phyloP scores from a whole-genome alignment of 305 asterid genomes.

The Euphrasia arctica region DNA sequence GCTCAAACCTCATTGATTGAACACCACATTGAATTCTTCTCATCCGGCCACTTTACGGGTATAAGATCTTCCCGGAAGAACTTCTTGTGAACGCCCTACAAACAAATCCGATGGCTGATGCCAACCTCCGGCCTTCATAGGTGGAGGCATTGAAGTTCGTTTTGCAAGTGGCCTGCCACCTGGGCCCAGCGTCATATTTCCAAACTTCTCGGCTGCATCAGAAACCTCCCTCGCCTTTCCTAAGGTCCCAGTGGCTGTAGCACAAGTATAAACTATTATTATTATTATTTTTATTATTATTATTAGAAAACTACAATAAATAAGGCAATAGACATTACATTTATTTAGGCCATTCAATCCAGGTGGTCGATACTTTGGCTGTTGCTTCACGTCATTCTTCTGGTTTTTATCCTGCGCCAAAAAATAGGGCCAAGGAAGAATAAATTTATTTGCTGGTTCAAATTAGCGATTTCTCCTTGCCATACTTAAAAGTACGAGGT shows the following conservation, averaged over 20 bases:
- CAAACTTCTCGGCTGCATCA: constrained; percentile 55
- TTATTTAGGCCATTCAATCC: constrained; percentile 58
- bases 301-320: not conserved
- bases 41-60: constrained; percentile 39
- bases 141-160: constrained; percentile 43
- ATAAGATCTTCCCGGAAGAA: constrained; percentile 35
- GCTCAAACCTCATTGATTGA: not conserved
- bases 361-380: constrained; percentile 81
- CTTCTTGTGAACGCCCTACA: constrained; percentile 47
- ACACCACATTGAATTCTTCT: not conserved
- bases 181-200: constrained; percentile 48
- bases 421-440: constrained; percentile 7
- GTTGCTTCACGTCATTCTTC: constrained; percentile 49
- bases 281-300: not conserved
- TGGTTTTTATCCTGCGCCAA: constrained; percentile 38
- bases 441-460: not conserved
- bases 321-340: constrained; percentile 20
- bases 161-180: constrained; percentile 36
- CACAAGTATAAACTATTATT: not conserved
- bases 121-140: constrained; percentile 97
- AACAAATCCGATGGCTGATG: constrained; percentile 50
- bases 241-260: constrained; percentile 32
- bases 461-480: not conserved
- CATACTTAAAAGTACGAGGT: not conserved
- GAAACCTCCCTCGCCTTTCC: constrained; percentile 40